These are phyloP conservation scores for Pyrrhoderma noxium DNA, from an alignment of 1,284 basidiomycete genomes.

Conservation along the genomic window DNA sequence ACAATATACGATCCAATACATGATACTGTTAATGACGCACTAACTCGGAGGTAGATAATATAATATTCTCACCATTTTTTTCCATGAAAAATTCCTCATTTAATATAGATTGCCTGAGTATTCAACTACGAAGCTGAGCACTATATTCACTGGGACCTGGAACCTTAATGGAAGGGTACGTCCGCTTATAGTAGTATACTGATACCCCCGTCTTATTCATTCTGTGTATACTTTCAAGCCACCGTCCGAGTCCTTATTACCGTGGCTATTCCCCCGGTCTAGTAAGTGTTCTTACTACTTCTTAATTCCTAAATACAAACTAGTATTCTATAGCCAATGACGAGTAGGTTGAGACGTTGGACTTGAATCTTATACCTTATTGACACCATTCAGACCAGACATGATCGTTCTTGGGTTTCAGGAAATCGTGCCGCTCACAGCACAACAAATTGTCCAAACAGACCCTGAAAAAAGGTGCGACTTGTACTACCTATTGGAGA, in stretches of 20 bases:
- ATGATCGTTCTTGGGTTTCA: conserved; percentile 93
- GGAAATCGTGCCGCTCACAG: conserved; percentile 95
- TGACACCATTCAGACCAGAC: conserved; percentile 56
- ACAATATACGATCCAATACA: conserved; percentile 93
- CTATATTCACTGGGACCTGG: conserved; percentile 88
- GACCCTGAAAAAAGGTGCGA: conserved; percentile 86
- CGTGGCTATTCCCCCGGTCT: conserved; percentile 85
- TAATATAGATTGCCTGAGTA: conserved; percentile 70
- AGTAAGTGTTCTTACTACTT: conserved; percentile 39
- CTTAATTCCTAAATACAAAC: conserved; percentile 7
- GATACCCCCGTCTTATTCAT: conserved; percentile 18
- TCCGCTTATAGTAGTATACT: conserved; percentile 4
- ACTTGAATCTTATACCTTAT: not conserved
- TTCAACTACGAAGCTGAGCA: conserved; percentile 67
- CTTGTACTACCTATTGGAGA: conserved; percentile 2
- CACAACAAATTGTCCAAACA: conserved; percentile 93
- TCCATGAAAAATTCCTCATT: conserved; percentile 4
- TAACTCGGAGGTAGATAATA: conserved; percentile 51
- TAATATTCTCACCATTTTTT: conserved; percentile 4
- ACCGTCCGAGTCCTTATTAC: conserved; percentile 76
- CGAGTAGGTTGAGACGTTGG: no score
- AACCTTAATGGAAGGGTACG: conserved; percentile 87
- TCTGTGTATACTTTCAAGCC: conserved; percentile 35
- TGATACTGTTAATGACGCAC: conserved; percentile 69
- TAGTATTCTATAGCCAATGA: conserved; percentile 35